Evolutionary conservation across 1,284 basidiomycete genomes (phyloP).

Genomic region (Pascua guehoae): DNA sequence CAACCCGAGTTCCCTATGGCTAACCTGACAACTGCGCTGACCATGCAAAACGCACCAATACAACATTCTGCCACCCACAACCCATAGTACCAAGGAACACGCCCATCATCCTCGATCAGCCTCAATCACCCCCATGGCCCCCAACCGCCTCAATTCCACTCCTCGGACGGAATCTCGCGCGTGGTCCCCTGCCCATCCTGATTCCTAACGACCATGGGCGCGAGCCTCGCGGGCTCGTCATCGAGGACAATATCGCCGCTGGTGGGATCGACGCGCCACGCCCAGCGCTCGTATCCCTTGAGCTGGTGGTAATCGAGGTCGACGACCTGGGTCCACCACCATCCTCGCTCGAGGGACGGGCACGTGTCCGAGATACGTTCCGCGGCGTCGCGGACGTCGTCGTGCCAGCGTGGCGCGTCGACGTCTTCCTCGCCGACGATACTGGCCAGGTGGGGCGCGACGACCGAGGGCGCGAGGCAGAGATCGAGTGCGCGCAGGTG

Average conservation of each 20-base stretch:
- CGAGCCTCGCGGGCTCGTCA: not conserved
- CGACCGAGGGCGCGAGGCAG: not conserved
- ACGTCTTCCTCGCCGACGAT: not conserved
- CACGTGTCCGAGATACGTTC: not conserved
- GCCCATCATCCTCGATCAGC: no score
- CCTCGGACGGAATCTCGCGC: not conserved
- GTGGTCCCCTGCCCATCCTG: constrained; percentile 8
- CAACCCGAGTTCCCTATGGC: no score
- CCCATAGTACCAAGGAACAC: no score
- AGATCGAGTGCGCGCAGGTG: constrained; percentile 1
- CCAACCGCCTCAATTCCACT: constrained; percentile 8
- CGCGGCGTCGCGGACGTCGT: not conserved
- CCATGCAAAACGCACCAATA: no score
- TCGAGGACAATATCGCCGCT: not conserved
- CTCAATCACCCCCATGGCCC: no score
- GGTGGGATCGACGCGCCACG: not conserved
- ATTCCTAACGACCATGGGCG: constrained; percentile 10
- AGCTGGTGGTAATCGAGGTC: constrained; percentile 13
- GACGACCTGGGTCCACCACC: constrained; percentile 11
- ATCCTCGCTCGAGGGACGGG: not conserved
- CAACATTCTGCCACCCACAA: no score
- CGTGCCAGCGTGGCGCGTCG: not conserved
- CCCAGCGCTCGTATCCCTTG: constrained; percentile 6
- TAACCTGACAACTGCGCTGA: no score
- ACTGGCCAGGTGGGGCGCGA: not conserved